A percentile compares a stretch with the other conserved stretches of the same genome.
These are phyloP conservation scores for Populus hybrid DNA, from an alignment of 441 rosid genomes.

Conservation along the genomic window DNA sequence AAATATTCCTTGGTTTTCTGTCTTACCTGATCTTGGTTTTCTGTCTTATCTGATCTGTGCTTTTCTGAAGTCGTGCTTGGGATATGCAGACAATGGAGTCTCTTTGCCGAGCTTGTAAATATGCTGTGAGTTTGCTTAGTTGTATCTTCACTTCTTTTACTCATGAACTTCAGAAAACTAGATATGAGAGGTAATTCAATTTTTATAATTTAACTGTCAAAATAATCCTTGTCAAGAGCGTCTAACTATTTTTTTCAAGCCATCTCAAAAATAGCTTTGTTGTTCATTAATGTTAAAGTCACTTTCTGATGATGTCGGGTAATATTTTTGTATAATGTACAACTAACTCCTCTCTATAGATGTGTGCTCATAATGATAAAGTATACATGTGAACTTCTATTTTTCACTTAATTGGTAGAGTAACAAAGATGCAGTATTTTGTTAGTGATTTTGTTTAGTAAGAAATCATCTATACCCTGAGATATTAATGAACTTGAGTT, in stretches of 20 bases:
- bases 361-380: too few relatives aligned
- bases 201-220: slow-evolving; percentile 8
- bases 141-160: slow-evolving; percentile 8
- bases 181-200: background rate
- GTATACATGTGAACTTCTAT: background rate
- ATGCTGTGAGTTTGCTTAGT: slow-evolving; percentile 73
- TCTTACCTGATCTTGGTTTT: slow-evolving; percentile 17
- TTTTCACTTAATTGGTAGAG: background rate
- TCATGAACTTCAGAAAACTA: slow-evolving; percentile 11
- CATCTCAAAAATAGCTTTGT: background rate
- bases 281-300: background rate
- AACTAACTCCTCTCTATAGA: background rate
- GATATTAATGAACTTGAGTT: slow-evolving; percentile 13
- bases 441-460: background rate
- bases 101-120: slow-evolving; percentile 98
- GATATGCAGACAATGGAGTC: slow-evolving; percentile 99
- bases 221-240: slow-evolving; percentile 2
- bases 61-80: slow-evolving; percentile 92
- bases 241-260: background rate
- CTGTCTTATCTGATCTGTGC: slow-evolving; percentile 20
- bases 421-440: background rate
- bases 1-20: slow-evolving; percentile 8
- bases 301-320: background rate
- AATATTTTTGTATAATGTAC: background rate
- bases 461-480: slow-evolving; percentile 11